These are phyloP conservation scores for Fusarium annulatum DNA, from an alignment of 2,329 filamentous ascomycete genomes.

Conservation along the genomic window DNA sequence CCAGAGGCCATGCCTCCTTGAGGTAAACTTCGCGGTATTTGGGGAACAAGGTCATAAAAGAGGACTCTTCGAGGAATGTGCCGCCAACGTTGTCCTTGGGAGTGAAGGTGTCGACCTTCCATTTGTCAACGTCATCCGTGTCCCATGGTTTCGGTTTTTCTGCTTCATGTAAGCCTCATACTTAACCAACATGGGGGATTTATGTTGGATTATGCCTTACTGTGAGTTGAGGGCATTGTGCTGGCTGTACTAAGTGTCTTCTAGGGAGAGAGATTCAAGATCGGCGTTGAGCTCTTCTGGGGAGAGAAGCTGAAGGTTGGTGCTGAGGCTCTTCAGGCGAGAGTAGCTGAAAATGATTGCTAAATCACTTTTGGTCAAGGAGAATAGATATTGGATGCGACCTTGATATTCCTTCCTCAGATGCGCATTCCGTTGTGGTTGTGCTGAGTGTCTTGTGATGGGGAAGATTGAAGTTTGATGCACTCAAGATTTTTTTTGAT, in stretches of 20 bases:
- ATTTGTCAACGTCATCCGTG: constrained; percentile 93
- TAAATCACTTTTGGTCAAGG: neutral
- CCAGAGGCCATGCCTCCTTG: constrained; percentile 90
- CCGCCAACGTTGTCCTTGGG: constrained; percentile 86
- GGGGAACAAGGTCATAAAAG: constrained; percentile 67
- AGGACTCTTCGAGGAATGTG: constrained; percentile 91
- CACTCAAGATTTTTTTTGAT: constrained; percentile 28
- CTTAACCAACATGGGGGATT: rapidly evolving
- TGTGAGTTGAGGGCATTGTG: constrained; percentile 86
- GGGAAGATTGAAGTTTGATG: neutral
- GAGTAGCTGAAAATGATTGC: neutral
- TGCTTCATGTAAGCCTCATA: neutral
- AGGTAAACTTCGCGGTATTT: constrained; percentile 97
- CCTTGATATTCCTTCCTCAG: neutral
- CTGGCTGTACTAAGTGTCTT: neutral
- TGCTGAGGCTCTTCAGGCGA: neutral
- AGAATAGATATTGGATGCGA: too few species aligned
- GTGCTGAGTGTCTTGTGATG: neutral
- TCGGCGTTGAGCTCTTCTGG: neutral
- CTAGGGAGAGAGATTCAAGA: neutral
- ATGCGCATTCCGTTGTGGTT: neutral
- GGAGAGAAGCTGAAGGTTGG: neutral
- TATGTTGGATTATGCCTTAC: neutral
- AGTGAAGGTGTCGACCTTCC: constrained; percentile 90
- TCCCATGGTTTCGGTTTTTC: constrained; percentile 93